Evolutionary conservation across 1,139 yeast genomes (phyloP).

Genomic region (Sugiyamaella neomexicana): DNA sequence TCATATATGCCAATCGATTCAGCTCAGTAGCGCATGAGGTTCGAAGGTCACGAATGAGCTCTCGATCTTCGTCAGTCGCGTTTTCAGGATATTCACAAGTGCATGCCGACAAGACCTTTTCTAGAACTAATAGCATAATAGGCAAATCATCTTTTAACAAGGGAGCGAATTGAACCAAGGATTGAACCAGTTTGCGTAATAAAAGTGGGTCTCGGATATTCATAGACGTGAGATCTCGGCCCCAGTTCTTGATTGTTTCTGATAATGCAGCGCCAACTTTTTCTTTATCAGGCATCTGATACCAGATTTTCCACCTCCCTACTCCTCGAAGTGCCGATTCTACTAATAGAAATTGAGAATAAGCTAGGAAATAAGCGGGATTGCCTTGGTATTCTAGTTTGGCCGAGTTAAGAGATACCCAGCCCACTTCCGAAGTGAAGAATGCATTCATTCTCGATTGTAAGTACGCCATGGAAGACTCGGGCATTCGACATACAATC

Average conservation of each 20-base stretch:
- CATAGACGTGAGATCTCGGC: conserved; percentile 74
- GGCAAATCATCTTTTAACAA: conserved; percentile 68
- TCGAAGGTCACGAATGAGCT: conserved; percentile 80
- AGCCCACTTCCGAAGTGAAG: conserved; percentile 73
- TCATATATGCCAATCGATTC: conserved; percentile 86
- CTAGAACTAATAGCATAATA: conserved; percentile 78
- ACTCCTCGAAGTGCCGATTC: conserved; percentile 92
- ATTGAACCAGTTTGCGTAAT: conserved; percentile 83
- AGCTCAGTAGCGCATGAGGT: conserved; percentile 94
- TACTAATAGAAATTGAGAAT: conserved; percentile 79
- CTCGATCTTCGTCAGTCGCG: conserved; percentile 67
- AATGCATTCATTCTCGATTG: conserved; percentile 70
- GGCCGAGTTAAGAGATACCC: conserved; percentile 56
- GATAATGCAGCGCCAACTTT: conserved; percentile 57
- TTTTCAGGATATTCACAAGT: conserved; percentile 58
- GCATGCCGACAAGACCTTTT: conserved; percentile 83
- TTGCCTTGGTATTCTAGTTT: conserved; percentile 59
- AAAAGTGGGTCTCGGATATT: conserved; percentile 77
- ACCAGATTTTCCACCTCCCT: conserved; percentile 97
- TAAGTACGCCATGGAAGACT: conserved; percentile 79
- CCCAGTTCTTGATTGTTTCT: conserved; percentile 68
- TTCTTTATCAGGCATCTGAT: conserved; percentile 61
- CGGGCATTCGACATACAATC: conserved; percentile 81
- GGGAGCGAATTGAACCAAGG: conserved; percentile 96
- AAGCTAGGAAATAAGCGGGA: conserved; percentile 71